phyloP scores from a whole-genome alignment of 306 rosid species.

The Quercus dentata region DNA sequence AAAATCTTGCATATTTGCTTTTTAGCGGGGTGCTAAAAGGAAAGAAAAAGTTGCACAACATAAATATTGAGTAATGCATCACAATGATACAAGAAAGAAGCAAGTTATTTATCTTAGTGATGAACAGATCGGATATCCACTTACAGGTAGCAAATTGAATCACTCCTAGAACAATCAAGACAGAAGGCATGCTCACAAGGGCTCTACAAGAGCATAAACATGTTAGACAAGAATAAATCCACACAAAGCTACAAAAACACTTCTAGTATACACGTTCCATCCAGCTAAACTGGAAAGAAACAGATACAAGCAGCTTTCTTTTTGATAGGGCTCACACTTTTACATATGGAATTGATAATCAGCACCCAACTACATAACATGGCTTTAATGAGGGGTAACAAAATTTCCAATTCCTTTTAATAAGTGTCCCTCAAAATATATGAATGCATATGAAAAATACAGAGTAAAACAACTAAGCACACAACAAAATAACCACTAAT shows the following conservation, averaged over 20 bases:
- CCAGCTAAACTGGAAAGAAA: background rate
- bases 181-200: slow-evolving; percentile 99
- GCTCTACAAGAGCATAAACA: slow-evolving; percentile 62
- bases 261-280: slow-evolving; percentile 5
- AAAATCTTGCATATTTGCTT: background rate
- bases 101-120: background rate
- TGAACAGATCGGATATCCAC: slow-evolving; percentile 34
- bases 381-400: background rate
- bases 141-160: slow-evolving; percentile 91
- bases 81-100: background rate
- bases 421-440: background rate
- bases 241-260: slow-evolving; percentile 8
- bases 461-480: background rate
- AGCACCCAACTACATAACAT: background rate
- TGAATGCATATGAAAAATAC: background rate
- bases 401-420: background rate
- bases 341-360: background rate
- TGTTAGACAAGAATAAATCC: slow-evolving; percentile 13
- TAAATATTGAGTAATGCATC: background rate
- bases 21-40: background rate
- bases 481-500: background rate
- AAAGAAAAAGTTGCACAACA: background rate
- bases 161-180: slow-evolving; percentile 96
- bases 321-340: background rate
- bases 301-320: background rate